These are phyloP conservation scores for Teunomyces lycoperdinae DNA, from an alignment of 805 yeast species.

Conservation along the genomic window DNA sequence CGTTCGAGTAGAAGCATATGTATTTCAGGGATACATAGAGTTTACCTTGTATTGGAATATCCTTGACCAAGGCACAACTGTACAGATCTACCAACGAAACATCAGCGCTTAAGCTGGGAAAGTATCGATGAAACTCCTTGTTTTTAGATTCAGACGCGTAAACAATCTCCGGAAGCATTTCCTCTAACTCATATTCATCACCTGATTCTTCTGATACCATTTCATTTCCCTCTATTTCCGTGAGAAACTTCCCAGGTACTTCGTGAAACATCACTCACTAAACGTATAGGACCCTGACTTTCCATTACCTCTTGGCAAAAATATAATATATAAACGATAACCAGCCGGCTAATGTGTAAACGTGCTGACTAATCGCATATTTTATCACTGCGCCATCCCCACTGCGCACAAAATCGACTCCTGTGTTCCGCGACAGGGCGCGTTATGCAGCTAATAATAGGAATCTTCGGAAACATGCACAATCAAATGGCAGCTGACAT, in stretches of 20 bases:
- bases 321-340: neutral
- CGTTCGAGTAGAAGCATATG: conserved; percentile 63
- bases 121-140: conserved; percentile 57
- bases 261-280: neutral
- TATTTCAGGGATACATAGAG: conserved; percentile 54
- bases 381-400: neutral
- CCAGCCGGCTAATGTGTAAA: neutral
- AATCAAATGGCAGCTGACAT: neutral
- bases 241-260: neutral
- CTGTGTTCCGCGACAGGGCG: neutral
- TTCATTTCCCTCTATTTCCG: neutral
- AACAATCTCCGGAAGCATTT: conserved; percentile 7
- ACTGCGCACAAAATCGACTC: neutral
- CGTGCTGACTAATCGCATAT: neutral
- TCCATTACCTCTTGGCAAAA: neutral
- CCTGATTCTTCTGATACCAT: neutral
- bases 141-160: conserved; percentile 64
- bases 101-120: conserved; percentile 47
- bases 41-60: conserved; percentile 67
- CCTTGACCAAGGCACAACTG: conserved; percentile 64
- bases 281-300: neutral
- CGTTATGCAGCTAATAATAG: neutral
- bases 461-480: neutral
- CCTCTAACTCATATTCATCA: neutral
- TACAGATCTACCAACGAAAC: conserved; percentile 59